These are phyloP conservation scores for Dioscorea alata DNA, from an alignment of 106 monocot species.

Conservation along the genomic window DNA sequence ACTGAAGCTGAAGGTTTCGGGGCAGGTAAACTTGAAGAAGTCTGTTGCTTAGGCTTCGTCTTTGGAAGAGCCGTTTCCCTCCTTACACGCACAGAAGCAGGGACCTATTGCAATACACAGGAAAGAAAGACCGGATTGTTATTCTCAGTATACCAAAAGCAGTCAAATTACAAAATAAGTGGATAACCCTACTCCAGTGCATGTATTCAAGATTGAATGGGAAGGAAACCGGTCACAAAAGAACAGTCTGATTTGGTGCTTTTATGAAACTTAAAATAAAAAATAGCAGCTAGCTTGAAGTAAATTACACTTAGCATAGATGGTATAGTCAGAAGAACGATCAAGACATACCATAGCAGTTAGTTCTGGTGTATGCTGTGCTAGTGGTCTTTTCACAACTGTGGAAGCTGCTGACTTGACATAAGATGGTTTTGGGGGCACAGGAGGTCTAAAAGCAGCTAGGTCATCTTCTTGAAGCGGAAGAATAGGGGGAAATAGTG, in stretches of 20 bases:
- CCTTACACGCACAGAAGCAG: slow-evolving; percentile 96
- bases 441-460: slow-evolving; percentile 20
- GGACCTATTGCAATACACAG: slow-evolving; percentile 42
- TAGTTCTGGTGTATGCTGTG: slow-evolving; percentile 89
- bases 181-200: no score
- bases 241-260: no score
- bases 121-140: background rate
- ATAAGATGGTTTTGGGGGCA: slow-evolving; percentile 88
- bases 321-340: background rate
- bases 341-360: slow-evolving; percentile 79
- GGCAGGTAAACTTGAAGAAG: slow-evolving; percentile 2
- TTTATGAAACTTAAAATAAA: no score
- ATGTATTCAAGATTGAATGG: no score
- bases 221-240: no score
- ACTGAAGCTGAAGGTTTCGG: slow-evolving; percentile 24
- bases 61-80: slow-evolving; percentile 72
- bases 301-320: no score
- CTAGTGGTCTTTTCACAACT: slow-evolving; percentile 92
- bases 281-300: no score
- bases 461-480: slow-evolving; percentile 38
- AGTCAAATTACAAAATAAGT: background rate
- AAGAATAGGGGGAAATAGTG: slow-evolving; percentile 28
- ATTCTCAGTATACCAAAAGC: background rate
- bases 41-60: slow-evolving; percentile 55
- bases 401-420: slow-evolving; percentile 97